phyloP scores from a whole-genome alignment of 805 yeast species.

The Diddensiella transvaalensis region DNA sequence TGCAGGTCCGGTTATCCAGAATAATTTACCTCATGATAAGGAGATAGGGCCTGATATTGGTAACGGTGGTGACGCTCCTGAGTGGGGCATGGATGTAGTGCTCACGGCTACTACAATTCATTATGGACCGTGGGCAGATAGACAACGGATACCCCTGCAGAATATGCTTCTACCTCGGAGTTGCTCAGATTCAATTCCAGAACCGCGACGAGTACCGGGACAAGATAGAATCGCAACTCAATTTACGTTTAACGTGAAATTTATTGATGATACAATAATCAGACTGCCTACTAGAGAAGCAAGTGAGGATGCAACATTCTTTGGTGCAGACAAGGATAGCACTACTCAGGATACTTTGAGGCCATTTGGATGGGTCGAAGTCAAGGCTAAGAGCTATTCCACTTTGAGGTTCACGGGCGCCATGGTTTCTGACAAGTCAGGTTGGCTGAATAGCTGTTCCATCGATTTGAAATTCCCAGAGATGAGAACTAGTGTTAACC shows the following conservation, averaged over 20 bases:
- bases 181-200: conserved; percentile 52
- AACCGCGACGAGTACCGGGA: conserved; percentile 45
- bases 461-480: conserved; percentile 54
- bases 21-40: conserved; percentile 31
- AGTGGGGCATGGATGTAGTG: conserved; percentile 56
- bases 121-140: conserved; percentile 96
- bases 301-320: conserved; percentile 62
- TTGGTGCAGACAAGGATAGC: conserved; percentile 30
- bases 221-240: conserved; percentile 52
- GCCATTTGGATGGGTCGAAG: conserved; percentile 91
- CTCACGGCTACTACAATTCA: conserved; percentile 61
- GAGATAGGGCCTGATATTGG: conserved; percentile 53
- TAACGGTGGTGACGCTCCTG: conserved; percentile 55
- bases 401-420: conserved; percentile 45
- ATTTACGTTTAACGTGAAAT: conserved; percentile 51
- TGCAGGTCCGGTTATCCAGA: conserved; percentile 58
- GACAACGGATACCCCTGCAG: conserved; percentile 68
- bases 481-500: conserved; percentile 80
- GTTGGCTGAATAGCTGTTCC: conserved; percentile 52
- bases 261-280: conserved; percentile 62
- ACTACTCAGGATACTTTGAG: conserved; percentile 39
- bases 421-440: conserved; percentile 49
- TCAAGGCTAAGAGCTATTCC: conserved; percentile 56
- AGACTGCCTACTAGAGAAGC: conserved; percentile 81
- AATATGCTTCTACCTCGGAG: conserved; percentile 63